phyloP scores from a whole-genome alignment of 169 alveolate species.

The Theileria parva region DNA sequence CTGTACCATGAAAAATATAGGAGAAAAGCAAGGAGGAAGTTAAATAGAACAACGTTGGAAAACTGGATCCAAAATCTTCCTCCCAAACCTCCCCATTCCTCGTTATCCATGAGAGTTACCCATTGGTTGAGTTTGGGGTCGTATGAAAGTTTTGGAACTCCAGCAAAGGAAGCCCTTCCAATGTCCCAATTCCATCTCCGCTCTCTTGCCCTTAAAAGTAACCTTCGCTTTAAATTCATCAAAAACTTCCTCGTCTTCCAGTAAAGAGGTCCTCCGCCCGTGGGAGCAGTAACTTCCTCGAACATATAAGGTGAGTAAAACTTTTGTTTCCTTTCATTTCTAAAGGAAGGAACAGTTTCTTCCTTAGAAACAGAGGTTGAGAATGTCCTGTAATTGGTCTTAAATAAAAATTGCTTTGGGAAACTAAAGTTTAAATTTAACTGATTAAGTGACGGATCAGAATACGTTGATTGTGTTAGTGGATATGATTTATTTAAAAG shows the following conservation, averaged over 20 bases:
- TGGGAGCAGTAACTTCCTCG: constrained; percentile 65
- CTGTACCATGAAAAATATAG: constrained; percentile 71
- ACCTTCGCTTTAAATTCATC: constrained; percentile 41
- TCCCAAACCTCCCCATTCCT: constrained; percentile 81
- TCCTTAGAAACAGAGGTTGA: background rate
- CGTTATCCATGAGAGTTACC: constrained; percentile 75
- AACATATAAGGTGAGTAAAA: constrained; percentile 55
- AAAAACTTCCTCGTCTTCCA: constrained; percentile 65
- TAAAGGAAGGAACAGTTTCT: background rate
- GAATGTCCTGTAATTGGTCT: background rate
- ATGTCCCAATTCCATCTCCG: constrained; percentile 68
- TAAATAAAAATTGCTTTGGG: background rate
- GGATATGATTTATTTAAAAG: too few species aligned
- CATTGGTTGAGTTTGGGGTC: constrained; percentile 78
- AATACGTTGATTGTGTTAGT: too few species aligned
- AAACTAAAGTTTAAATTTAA: too few species aligned
- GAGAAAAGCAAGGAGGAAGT: constrained; percentile 71
- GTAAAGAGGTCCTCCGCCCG: constrained; percentile 74
- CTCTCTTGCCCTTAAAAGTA: constrained; percentile 53
- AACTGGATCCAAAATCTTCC: constrained; percentile 75
- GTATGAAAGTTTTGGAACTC: constrained; percentile 76
- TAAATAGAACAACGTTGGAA: constrained; percentile 66
- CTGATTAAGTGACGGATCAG: too few species aligned
- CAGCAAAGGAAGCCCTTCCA: constrained; percentile 71
- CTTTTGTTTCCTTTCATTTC: constrained; percentile 14